A percentile compares a stretch with the other conserved stretches of the same genome.
These are phyloP conservation scores for Leccinum disarticulatum DNA, from an alignment of 768 basidiomycete species.

Conservation along the genomic window DNA sequence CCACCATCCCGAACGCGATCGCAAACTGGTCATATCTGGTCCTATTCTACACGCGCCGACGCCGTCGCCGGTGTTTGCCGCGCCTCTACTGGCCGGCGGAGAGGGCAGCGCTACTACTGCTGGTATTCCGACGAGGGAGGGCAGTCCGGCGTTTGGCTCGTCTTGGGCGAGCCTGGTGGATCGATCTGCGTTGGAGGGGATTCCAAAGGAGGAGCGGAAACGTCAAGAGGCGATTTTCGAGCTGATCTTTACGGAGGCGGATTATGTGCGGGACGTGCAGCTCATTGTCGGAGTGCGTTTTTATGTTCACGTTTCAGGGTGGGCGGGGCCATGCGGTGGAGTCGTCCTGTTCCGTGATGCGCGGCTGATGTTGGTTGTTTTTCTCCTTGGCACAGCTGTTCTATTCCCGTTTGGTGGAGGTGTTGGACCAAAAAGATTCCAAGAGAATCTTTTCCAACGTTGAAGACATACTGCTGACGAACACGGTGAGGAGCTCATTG, in stretches of 20 bases:
- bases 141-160: slow-evolving; percentile 62
- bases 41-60: slow-evolving; percentile 49
- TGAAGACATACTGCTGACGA: slow-evolving; percentile 87
- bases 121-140: slow-evolving; percentile 37
- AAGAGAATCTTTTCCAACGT: slow-evolving; percentile 89
- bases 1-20: slow-evolving; percentile 40
- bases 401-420: slow-evolving; percentile 72
- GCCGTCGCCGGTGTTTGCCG: slow-evolving; percentile 10
- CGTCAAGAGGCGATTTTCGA: slow-evolving; percentile 97
- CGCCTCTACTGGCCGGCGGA: neutral
- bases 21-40: slow-evolving; percentile 61
- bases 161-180: slow-evolving; percentile 95
- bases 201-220: slow-evolving; percentile 75
- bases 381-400: slow-evolving; percentile 56
- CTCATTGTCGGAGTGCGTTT: slow-evolving; percentile 79
- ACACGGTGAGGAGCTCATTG: slow-evolving; percentile 58
- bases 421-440: slow-evolving; percentile 74
- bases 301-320: neutral
- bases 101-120: neutral
- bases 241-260: slow-evolving; percentile 84
- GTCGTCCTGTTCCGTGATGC: neutral
- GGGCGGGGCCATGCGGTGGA: neutral
- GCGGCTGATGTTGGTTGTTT: neutral
- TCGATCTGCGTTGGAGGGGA: slow-evolving; percentile 75
- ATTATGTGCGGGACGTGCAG: slow-evolving; percentile 90